phyloP scores from a whole-genome alignment of 169 alveolate species.

The Plasmodium adleri region DNA sequence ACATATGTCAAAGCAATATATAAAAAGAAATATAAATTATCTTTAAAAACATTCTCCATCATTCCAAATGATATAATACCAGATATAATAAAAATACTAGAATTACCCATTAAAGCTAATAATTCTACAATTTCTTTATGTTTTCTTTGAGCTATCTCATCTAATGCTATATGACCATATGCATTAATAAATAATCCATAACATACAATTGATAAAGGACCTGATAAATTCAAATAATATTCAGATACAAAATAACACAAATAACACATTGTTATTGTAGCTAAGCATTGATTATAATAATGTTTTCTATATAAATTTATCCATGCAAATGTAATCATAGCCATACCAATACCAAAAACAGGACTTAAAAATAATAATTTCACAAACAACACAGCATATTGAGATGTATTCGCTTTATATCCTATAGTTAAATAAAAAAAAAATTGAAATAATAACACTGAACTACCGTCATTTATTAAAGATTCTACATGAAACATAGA shows the following conservation, averaged over 20 bases:
- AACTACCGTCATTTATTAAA: slow-evolving; percentile 90
- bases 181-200: slow-evolving; percentile 90
- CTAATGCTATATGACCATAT: slow-evolving; percentile 88
- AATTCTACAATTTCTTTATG: slow-evolving; percentile 87
- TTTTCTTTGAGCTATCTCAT: slow-evolving; percentile 88
- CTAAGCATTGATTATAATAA: slow-evolving; percentile 86
- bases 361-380: slow-evolving; percentile 88
- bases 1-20: slow-evolving; percentile 80
- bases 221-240: slow-evolving; percentile 84
- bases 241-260: slow-evolving; percentile 88
- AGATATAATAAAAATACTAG: slow-evolving; percentile 87
- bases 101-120: slow-evolving; percentile 86
- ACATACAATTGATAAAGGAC: slow-evolving; percentile 91
- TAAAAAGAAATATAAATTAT: slow-evolving; percentile 34
- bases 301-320: slow-evolving; percentile 84
- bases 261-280: slow-evolving; percentile 82
- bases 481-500: slow-evolving; percentile 91
- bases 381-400: slow-evolving; percentile 82
- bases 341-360: slow-evolving; percentile 86
- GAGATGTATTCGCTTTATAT: slow-evolving; percentile 78
- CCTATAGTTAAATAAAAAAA: slow-evolving; percentile 86
- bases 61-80: slow-evolving; percentile 90
- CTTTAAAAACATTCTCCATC: slow-evolving; percentile 82
- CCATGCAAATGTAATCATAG: slow-evolving; percentile 86
- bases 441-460: slow-evolving; percentile 89